Evolutionary conservation across 2,329 filamentous ascomycete species (phyloP), one percentile per base, ranked within the genome.

Genomic region (Penicillium sp.): DNA sequence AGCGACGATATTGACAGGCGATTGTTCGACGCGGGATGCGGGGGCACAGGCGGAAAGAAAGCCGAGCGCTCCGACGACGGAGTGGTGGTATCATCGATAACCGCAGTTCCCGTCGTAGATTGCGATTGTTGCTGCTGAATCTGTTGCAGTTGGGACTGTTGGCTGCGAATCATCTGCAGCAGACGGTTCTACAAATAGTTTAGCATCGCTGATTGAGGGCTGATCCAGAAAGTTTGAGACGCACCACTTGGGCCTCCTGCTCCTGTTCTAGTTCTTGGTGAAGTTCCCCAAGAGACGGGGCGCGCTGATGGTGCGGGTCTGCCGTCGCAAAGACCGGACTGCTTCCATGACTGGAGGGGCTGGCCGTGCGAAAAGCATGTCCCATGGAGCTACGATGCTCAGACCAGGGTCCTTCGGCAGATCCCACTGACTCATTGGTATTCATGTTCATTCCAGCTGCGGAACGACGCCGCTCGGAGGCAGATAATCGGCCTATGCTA

Each of bases 241-340:
- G 44, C 59, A 71, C 68, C 54, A 73, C 70, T 60, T 72, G 70
- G 11, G 68, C 69, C 53, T 73, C 70, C 45, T 73, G 70, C 45
- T 73, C 70, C 48, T 72, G 67, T 46, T 73, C 70, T 30, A 73
- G 47, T 44, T 72, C 69, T 45, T 73, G 70, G 50, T 73, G 70
- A 18, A 73, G 54, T 48, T 73, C 69, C 15, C 70, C 70, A 20
- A 73, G 46, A 18, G 68, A 71, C 4, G 69, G 68, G 15, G 69
- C 57, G 7, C 70, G 64, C 30, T 71, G 68, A 30, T 72, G 69
- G 45, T 71, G 67, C 12, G 67, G 68, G 48, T 71, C 67, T 14
- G 65, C 67, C 8, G 64, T 68, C 30, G 61, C 60, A 30, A 69
- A 62, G 17, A 62, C 52, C 26, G 66, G 60, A 36, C 63, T 67